Conservation (phyloP, 1,284 basidiomycete genomes). For the Cryptococcus depauperatus region DNA sequence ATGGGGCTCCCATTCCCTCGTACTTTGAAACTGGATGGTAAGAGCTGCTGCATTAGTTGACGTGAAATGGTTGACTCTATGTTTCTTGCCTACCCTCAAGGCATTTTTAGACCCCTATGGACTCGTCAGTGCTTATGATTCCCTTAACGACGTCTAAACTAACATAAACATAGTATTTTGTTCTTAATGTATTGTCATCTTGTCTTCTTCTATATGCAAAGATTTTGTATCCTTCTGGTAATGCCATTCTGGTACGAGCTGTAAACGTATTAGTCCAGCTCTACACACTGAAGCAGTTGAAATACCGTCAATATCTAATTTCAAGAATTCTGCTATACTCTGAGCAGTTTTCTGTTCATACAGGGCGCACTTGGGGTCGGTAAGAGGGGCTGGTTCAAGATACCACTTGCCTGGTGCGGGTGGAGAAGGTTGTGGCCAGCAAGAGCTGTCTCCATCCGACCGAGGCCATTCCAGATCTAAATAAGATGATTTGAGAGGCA, state of each 20-base stretch:
- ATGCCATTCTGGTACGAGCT: slow-evolving; percentile 11
- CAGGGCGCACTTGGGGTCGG: slow-evolving; percentile 18
- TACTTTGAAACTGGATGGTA: slow-evolving; percentile 25
- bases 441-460: slow-evolving; percentile 15
- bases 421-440: slow-evolving; percentile 14
- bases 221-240: slow-evolving; percentile 31
- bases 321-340: slow-evolving; percentile 14
- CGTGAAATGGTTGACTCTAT: background rate
- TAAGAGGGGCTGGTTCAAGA: slow-evolving; percentile 9
- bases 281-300: background rate
- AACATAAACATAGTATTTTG: slow-evolving; percentile 33
- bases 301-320: slow-evolving; percentile 12
- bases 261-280: slow-evolving; percentile 2
- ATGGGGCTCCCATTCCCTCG: slow-evolving; percentile 28
- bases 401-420: slow-evolving; percentile 3
- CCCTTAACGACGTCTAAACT: slow-evolving; percentile 2
- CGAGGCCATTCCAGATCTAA: slow-evolving; percentile 19
- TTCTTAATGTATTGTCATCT: slow-evolving; percentile 13
- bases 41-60: background rate
- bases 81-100: slow-evolving; percentile 15
- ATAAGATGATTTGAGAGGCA: slow-evolving; percentile 6
- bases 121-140: slow-evolving; percentile 2
- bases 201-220: slow-evolving; percentile 27
- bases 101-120: slow-evolving; percentile 21
- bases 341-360: slow-evolving; percentile 21